These are phyloP conservation scores for Panaeolus papilionaceus DNA, from an alignment of 768 basidiomycete species.

Conservation along the genomic window DNA sequence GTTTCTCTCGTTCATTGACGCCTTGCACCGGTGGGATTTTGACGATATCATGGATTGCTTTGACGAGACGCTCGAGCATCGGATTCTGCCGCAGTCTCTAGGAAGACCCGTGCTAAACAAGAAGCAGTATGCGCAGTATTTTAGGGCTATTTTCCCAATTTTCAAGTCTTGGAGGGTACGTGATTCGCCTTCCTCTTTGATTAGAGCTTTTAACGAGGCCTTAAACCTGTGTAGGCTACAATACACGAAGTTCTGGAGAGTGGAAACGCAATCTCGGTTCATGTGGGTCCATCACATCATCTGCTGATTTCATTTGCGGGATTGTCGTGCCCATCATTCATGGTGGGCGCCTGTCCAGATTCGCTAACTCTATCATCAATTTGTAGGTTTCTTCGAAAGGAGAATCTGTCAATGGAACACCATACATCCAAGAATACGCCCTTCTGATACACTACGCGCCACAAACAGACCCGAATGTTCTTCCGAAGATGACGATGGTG, in stretches of 20 bases:
- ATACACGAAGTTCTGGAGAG: constrained; percentile 28
- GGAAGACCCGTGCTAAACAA: constrained; percentile 43
- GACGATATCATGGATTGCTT: constrained; percentile 37
- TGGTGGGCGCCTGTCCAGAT: constrained; percentile 8
- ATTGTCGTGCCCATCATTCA: constrained; percentile 4
- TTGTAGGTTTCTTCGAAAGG: constrained; percentile 32
- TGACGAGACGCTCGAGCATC: constrained; percentile 40
- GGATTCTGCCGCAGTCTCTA: constrained; percentile 41
- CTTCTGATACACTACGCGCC: constrained; percentile 32
- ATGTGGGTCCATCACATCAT: constrained; percentile 23
- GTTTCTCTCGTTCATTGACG: constrained; percentile 40
- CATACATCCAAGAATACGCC: constrained; percentile 31
- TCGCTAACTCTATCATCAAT: background rate
- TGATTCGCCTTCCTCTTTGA: constrained; percentile 4
- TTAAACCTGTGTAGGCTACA: constrained; percentile 19
- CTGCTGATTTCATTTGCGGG: constrained; percentile 10
- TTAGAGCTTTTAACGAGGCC: background rate
- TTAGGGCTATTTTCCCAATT: constrained; percentile 33
- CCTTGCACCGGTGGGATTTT: constrained; percentile 37
- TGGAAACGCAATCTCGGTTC: constrained; percentile 25
- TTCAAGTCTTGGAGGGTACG: constrained; percentile 38
- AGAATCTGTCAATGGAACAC: constrained; percentile 30
- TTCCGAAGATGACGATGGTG: constrained; percentile 34
- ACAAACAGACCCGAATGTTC: constrained; percentile 20
- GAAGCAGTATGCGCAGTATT: constrained; percentile 38